phyloP scores from a whole-genome alignment of 1,284 basidiomycete species.

The Kwoniella shivajii region DNA sequence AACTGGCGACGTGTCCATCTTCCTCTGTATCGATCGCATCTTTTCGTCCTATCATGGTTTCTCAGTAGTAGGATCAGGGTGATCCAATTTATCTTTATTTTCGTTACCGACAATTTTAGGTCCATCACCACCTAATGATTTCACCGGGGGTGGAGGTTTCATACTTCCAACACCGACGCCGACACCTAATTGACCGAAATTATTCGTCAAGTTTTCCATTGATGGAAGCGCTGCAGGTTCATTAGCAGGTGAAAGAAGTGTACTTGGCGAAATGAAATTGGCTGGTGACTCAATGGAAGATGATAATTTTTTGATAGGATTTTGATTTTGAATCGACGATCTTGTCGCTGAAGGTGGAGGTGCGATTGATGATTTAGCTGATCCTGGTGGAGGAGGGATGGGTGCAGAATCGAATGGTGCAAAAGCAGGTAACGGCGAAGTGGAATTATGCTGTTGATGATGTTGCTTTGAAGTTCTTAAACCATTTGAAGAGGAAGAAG shows the following conservation, averaged over 20 bases:
- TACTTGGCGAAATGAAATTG: conserved; percentile 45
- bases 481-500: too few species aligned
- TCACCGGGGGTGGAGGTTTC: conserved; percentile 8
- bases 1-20: background rate
- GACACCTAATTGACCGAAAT: conserved; percentile 36
- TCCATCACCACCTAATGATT: conserved; percentile 16
- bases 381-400: conserved; percentile 15
- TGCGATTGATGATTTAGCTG: conserved; percentile 2
- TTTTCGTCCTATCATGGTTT: background rate
- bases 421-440: conserved; percentile 43
- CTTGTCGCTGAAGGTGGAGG: conserved; percentile 5
- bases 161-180: background rate
- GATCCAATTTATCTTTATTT: background rate
- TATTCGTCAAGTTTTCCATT: conserved; percentile 26
- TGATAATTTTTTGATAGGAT: background rate
- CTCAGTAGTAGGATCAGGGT: conserved; percentile 14
- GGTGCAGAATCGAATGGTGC: conserved; percentile 37
- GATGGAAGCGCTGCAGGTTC: conserved; percentile 11
- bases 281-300: conserved; percentile 14
- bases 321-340: background rate
- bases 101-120: conserved; percentile 11
- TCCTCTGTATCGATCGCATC: background rate
- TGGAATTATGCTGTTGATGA: conserved; percentile 17
- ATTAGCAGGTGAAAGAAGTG: conserved; percentile 40
- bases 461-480: too few species aligned